Conservation (phyloP, 805 yeast genomes). For the Ogataea angusta region DNA sequence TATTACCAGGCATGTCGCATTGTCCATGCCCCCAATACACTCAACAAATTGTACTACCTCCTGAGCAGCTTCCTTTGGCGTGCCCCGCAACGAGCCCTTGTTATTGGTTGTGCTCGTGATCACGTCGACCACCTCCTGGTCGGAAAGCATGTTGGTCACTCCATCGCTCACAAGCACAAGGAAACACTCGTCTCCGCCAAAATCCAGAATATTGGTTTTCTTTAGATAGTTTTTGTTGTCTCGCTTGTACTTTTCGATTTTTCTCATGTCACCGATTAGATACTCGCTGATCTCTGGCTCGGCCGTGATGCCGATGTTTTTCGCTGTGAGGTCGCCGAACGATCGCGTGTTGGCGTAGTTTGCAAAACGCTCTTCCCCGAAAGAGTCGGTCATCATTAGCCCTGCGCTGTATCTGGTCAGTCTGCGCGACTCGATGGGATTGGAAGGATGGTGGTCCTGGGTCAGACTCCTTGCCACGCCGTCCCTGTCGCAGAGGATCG, state of each 20-base stretch:
- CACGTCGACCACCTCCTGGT: constrained; percentile 89
- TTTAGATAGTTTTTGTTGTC: constrained; percentile 21
- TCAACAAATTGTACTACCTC: constrained; percentile 83
- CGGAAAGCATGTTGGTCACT: constrained; percentile 71
- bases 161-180: constrained; percentile 86
- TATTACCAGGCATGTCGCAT: constrained; percentile 87
- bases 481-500: constrained; percentile 73
- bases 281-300: constrained; percentile 84
- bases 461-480: constrained; percentile 83
- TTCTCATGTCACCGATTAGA: constrained; percentile 58
- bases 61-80: constrained; percentile 82
- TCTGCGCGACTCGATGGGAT: constrained; percentile 72
- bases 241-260: constrained; percentile 34
- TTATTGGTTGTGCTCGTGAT: constrained; percentile 65
- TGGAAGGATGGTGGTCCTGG: constrained; percentile 80
- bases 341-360: constrained; percentile 88
- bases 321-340: constrained; percentile 84
- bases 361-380: constrained; percentile 83
- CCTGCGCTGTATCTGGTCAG: constrained; percentile 61
- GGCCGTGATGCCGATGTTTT: constrained; percentile 80
- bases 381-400: constrained; percentile 77
- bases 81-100: constrained; percentile 64
- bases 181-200: constrained; percentile 88
- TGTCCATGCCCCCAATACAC: constrained; percentile 88
- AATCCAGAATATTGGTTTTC: constrained; percentile 28